Evolutionary conservation across 768 basidiomycete genomes (phyloP).

Genomic region (Xerocomellus intermedius): DNA sequence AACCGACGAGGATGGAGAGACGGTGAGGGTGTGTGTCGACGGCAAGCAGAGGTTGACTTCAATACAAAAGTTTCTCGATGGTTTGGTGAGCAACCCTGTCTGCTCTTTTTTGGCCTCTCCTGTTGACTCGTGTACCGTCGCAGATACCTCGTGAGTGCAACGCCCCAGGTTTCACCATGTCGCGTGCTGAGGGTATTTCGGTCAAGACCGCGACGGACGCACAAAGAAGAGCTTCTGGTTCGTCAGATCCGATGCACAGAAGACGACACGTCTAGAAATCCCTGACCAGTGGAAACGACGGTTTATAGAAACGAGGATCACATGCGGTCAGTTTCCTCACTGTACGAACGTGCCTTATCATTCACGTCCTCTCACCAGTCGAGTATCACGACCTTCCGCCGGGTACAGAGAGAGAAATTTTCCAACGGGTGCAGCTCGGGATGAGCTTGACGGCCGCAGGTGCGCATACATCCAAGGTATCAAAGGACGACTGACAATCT

Average conservation of each 20-base stretch:
- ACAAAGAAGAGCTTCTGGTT: constrained; percentile 68
- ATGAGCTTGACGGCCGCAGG: constrained; percentile 73
- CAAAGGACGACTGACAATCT: not conserved
- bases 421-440: constrained; percentile 80
- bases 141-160: constrained; percentile 54
- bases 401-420: constrained; percentile 71
- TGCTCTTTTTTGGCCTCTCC: not conserved
- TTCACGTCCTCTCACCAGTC: constrained; percentile 40
- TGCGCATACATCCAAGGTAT: constrained; percentile 19
- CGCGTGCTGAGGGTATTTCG: constrained; percentile 12
- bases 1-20: constrained; percentile 41
- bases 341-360: not conserved
- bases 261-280: constrained; percentile 46
- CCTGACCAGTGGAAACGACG: constrained; percentile 49
- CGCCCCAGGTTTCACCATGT: constrained; percentile 1
- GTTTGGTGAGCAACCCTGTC: constrained; percentile 33
- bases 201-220: constrained; percentile 51
- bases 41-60: constrained; percentile 54
- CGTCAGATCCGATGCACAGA: constrained; percentile 48
- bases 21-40: constrained; percentile 46
- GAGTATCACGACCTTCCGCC: constrained; percentile 61
- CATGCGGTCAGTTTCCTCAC: constrained; percentile 52
- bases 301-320: constrained; percentile 59
- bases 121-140: constrained; percentile 8
- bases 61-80: constrained; percentile 47